These are phyloP conservation scores for Xenosphaeropsis pyriputrescens DNA, from an alignment of 2,329 filamentous ascomycete species.

Conservation along the genomic window DNA sequence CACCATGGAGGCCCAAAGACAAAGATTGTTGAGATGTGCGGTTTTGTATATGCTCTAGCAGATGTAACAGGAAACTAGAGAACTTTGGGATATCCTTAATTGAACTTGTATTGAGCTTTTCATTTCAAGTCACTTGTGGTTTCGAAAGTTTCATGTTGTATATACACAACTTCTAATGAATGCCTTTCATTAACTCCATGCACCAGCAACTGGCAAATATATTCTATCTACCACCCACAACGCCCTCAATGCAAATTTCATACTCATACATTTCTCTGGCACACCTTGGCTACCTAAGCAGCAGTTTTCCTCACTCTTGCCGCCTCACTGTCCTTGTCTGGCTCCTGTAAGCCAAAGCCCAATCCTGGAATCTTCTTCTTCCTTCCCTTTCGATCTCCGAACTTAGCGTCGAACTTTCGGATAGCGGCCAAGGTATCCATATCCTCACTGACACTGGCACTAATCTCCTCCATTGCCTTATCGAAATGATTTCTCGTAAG, in stretches of 20 bases:
- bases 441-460: constrained; percentile 83
- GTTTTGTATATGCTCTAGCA: no score
- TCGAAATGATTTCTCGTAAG: constrained; percentile 65
- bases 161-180: no score
- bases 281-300: not conserved
- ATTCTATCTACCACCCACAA: no score
- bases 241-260: not conserved
- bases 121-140: no score
- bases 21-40: no score
- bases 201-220: no score
- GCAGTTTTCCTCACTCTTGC: constrained; percentile 16
- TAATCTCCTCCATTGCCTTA: constrained; percentile 74
- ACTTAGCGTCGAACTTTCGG: constrained; percentile 90
- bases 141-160: no score
- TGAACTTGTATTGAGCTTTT: no score
- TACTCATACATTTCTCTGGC: not conserved
- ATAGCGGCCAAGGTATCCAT: constrained; percentile 80
- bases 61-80: no score
- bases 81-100: no score
- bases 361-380: constrained; percentile 40
- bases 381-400: constrained; percentile 63
- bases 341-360: constrained; percentile 31
- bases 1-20: no score
- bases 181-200: no score
- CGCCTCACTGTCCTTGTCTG: constrained; percentile 16